Evolutionary conservation across 176 grass and related monocot genomes (phyloP).

Genomic region (Guadua angustifolia): DNA sequence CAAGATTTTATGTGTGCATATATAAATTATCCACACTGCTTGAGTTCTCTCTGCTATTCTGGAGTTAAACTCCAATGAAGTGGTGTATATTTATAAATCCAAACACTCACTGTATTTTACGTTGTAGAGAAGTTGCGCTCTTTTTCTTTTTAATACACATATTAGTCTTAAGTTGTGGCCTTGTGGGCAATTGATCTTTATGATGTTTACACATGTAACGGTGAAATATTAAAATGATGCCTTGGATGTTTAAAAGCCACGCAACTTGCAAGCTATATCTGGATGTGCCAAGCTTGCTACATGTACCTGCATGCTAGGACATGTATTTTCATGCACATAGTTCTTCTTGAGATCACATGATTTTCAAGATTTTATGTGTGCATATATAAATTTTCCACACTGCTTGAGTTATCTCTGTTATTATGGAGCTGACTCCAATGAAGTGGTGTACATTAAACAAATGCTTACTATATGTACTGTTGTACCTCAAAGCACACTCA

Average conservation of each 20-base stretch:
- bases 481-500: too few relatives aligned
- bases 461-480: neutral
- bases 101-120: neutral
- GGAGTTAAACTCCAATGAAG: constrained; percentile 53
- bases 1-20: constrained; percentile 57
- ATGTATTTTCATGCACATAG: constrained; percentile 42
- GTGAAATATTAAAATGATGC: neutral
- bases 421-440: constrained; percentile 48
- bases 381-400: constrained; percentile 48
- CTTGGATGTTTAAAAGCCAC: neutral
- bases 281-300: neutral
- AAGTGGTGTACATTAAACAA: constrained; percentile 28
- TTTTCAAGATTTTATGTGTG: constrained; percentile 59
- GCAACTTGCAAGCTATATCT: neutral
- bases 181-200: neutral
- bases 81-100: constrained; percentile 31
- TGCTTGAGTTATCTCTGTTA: constrained; percentile 51
- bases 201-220: neutral
- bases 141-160: neutral
- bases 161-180: neutral
- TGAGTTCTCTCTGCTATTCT: constrained; percentile 60
- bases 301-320: neutral
- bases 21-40: constrained; percentile 48
- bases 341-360: constrained; percentile 52
- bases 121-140: neutral